Conservation (phyloP, 2,329 filamentous ascomycete genomes). For the Aspergillus quadrilineatus region DNA sequence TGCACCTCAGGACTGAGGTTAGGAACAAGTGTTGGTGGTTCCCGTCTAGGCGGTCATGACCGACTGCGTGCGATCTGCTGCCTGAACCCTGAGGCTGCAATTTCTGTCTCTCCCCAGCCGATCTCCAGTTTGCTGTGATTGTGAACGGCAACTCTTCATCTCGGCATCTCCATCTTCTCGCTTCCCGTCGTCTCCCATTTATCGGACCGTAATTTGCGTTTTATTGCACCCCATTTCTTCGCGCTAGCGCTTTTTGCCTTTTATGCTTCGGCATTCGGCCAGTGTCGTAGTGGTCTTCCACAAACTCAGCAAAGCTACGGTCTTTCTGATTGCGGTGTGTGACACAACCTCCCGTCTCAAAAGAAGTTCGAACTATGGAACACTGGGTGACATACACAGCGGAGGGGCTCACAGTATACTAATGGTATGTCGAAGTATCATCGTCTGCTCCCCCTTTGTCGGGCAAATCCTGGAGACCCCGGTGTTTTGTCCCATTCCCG, state of each 20-base stretch:
- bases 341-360: too few relatives aligned
- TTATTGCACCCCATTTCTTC: too few relatives aligned
- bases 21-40: not conserved
- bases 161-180: not conserved
- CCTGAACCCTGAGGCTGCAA: not conserved
- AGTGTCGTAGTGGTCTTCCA: too few relatives aligned
- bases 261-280: too few relatives aligned
- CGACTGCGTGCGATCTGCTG: not conserved
- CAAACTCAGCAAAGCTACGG: too few relatives aligned
- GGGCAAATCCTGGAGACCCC: not conserved
- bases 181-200: not conserved
- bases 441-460: not conserved
- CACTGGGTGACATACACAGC: too few relatives aligned
- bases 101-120: not conserved
- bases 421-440: too few relatives aligned
- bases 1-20: not conserved
- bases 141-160: not conserved
- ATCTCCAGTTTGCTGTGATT: not conserved
- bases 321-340: too few relatives aligned
- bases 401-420: too few relatives aligned
- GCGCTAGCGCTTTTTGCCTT: too few relatives aligned
- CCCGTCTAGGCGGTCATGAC: not conserved
- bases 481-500: not conserved
- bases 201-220: too few relatives aligned
- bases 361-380: too few relatives aligned